Base-by-base conservation (phyloP, 2,329 filamentous ascomycete genomes). In the Cordyceps tenuipes region DNA sequence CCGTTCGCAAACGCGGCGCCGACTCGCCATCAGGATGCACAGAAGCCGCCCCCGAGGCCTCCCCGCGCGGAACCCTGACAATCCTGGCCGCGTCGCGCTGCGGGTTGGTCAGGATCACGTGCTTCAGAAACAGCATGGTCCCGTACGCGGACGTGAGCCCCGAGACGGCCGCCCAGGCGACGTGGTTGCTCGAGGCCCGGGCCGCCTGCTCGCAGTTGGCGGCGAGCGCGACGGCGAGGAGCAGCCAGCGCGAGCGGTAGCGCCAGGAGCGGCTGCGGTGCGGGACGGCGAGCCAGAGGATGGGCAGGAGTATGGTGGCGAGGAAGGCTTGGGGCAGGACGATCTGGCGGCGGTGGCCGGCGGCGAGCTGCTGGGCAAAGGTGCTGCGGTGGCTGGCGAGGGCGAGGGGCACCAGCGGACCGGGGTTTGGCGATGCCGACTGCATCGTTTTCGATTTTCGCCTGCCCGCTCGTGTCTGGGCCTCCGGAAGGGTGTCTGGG, bases 81-180 rank as follows among this genome's bases (percentile, higher is more conserved):
- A 81, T 75, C 63, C 83, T 77, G 62, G 77, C 81, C 0, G 79
- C 79, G 21, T 83, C 80, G 67, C 78, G 79, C 68, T 86, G 84
- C 3, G 83, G 82, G 19, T 74, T 71, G 50, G 75, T 79, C 72
- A 81, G 82, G 1, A 86, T 68, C 26, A 87, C 68, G 66, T 82
- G 68, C 21, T 77, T 76, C 59, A 79, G 66, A 41, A 70, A 75
- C 70, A 76, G 77, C 19, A 85, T 68, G 12, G 79, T 77, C 1
- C 77, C 75, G 79, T 80, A 86, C 4, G 72, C 68, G 3, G 73
- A 74, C 43, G 79, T 66, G 53, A 86, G 65, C 0, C 84, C 84
- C 1, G 73, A 68, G 1, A 71, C 75, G 63, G 84, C 86, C 1
- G 77, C 75, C 12, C 71, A 68, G 17, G 77, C 81, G 60, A 80